Percentiles rank a stretch among this genome's conserved stretches.
These are phyloP conservation scores for Entrophospora sp. DNA, from an alignment of 192 early-diverging fungal genomes.

Conservation along the genomic window DNA sequence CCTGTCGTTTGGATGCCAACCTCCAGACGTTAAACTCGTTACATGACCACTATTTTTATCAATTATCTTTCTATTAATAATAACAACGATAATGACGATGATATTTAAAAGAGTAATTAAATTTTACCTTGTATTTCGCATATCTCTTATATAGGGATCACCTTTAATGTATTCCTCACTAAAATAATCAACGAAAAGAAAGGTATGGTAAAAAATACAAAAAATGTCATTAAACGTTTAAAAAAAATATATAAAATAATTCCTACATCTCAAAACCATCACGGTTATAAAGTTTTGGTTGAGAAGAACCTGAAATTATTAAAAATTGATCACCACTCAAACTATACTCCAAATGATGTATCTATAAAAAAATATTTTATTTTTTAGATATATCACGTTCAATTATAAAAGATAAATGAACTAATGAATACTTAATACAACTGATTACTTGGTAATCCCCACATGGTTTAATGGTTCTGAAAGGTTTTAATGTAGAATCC, in stretches of 20 bases:
- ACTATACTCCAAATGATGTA: slow-evolving; percentile 74
- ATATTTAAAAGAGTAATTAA: too few species aligned
- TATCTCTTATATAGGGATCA: slow-evolving; percentile 88
- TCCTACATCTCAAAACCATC: slow-evolving; percentile 59
- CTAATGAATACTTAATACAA: slow-evolving; percentile 1
- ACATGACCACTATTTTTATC: slow-evolving; percentile 63
- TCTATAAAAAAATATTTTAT: slow-evolving; percentile 31
- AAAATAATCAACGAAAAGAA: too few species aligned
- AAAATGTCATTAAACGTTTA: neutral
- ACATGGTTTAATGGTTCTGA: slow-evolving; percentile 69
- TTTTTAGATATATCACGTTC: too few species aligned
- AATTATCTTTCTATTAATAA: neutral
- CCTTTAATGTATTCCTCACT: slow-evolving; percentile 71
- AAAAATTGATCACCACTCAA: slow-evolving; percentile 65
- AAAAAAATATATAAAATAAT: neutral
- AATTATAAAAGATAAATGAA: neutral
- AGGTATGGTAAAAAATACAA: neutral
- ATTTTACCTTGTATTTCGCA: slow-evolving; percentile 57
- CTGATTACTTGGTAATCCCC: slow-evolving; percentile 56
- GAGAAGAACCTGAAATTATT: slow-evolving; percentile 65
- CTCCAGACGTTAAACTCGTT: slow-evolving; percentile 60
- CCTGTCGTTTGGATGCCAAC: slow-evolving; percentile 70
- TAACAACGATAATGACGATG: too few species aligned
- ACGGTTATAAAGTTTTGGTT: slow-evolving; percentile 68
- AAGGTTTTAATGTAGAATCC: slow-evolving; percentile 66